Evolutionary conservation across 1,139 yeast species (phyloP).

Genomic region (Arxiozyma slooffiae): DNA sequence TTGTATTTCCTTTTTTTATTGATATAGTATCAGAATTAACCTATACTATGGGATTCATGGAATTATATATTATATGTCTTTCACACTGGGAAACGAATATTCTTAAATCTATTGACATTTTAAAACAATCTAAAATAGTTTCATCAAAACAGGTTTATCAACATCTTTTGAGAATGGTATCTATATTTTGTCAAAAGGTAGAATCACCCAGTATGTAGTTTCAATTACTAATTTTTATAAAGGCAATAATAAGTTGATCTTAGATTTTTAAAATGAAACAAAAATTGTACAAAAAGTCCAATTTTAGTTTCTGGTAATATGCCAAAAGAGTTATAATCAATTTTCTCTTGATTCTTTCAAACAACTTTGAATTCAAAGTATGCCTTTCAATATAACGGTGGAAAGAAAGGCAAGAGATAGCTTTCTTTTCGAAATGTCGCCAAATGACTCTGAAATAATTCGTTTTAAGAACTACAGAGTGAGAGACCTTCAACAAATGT

Average conservation of each 20-base stretch:
- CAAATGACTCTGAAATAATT: slow-evolving; percentile 1
- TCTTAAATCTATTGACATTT: neutral
- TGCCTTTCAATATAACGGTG: neutral
- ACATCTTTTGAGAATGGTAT: neutral
- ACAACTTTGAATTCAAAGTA: slow-evolving; percentile 6
- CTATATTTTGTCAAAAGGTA: neutral
- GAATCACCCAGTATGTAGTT: slow-evolving; percentile 10
- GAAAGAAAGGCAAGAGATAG: neutral
- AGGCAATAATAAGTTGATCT: slow-evolving; percentile 3
- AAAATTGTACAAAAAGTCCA: slow-evolving; percentile 8
- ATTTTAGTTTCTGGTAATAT: slow-evolving; percentile 4
- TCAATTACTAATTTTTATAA: slow-evolving; percentile 3
- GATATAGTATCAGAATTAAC: slow-evolving; percentile 5
- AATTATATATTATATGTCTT: slow-evolving; percentile 6
- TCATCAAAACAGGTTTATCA: neutral
- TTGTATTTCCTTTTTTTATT: slow-evolving; percentile 10
- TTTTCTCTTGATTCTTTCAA: slow-evolving; percentile 7
- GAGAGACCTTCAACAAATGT: neutral
- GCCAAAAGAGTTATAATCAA: slow-evolving; percentile 12
- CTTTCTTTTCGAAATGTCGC: neutral
- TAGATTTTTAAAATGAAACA: slow-evolving; percentile 8
- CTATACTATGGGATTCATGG: slow-evolving; percentile 2
- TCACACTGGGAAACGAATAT: slow-evolving; percentile 11
- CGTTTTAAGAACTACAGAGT: slow-evolving; percentile 6
- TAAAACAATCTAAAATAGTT: neutral